Evolutionary conservation across 225 moss, liverwort and hornwort species (phyloP), one percentile per base, ranked within the genome.

Genomic region (Marchantia polymorpha): DNA sequence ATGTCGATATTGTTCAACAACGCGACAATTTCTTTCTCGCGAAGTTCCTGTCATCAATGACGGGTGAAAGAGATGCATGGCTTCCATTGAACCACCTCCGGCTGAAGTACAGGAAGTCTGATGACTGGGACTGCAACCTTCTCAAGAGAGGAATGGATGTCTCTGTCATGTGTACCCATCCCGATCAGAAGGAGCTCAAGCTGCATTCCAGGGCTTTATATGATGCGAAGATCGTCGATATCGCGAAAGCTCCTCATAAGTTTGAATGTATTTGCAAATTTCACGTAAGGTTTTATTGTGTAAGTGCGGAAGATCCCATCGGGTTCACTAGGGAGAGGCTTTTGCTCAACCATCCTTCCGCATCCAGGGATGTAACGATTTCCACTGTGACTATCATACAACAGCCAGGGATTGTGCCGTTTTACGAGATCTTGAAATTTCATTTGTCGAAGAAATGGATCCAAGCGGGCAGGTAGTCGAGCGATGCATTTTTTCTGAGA

Each of bases 121-220:
- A 86, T 53, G 74, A 27, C 20, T 86, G 83, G 81, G 86, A 86
- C 78, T 86, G 86, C 64, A 26, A 8, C 52, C 56, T 81, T 39
- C 81, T 86, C 17, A 70, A 47, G 30, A 81, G 58, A 50, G 86
- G 86, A 17, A 49, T 79, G 20, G 83, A 86, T 70, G 75, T 86
- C 48, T 83, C 86, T 0, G 86, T 83, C 0, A 68, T 22, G 54
- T 56, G 52, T 20, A 26, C 22, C n/a, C 86, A 86, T 72, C 86
- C 86, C 4, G 30, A 79, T 31, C 31, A 54, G 25, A 78, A 81
- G 26, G 83, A 64, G 3, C 54, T 64, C 25, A 22, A 46, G 26
- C 22, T 72, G 12, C 72, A 55, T 4, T 14, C 55, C n/a, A 69
- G 14, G 71, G 86, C 78, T 22, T 49, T 78, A 20, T 83, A 86